Base-by-base conservation (phyloP, 495 filamentous ascomycete species). In the Aspergillus saccharolyticus region DNA sequence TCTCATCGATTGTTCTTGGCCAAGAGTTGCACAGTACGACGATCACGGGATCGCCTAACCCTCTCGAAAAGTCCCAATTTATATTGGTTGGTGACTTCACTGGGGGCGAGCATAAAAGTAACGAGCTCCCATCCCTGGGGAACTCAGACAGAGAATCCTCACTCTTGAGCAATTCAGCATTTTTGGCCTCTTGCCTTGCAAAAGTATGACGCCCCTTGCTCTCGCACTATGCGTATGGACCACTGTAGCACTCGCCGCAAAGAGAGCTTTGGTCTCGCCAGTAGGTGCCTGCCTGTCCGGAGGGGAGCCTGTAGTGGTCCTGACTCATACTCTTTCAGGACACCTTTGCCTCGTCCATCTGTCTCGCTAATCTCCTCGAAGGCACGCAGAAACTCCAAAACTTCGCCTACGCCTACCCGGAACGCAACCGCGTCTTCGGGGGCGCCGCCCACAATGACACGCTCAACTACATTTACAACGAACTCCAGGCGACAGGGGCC, bases 391-490 rank as follows among this genome's bases (percentile, higher is more conserved):
- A 59, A 16, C 75, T 80, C 19, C 66, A 80, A 58, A 64, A 71
- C 54, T 71, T 81, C 48, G 79, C 78, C 10, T 79, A 80, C 59
- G 56, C 72, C 20, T 67, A 70, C 49, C 70, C 74, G 0, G 71
- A 75, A 28, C 70, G 73, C 22, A 83, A 82, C 61, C 76, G 86
- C 48, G 81, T 83, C 20, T 85, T 87, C 62, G 84, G 85, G 24
- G 69, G 77, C 18, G 59, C 65, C 6, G 85, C 84, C 30, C 87
- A 89, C 69, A 80, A 85, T 42, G 74, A 77, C 58, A 90, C 83
- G 0, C 78, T 87, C 54, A 73, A 87, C 44, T 90, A 78, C 58
- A 64, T 90, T 61, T 81, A 81, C 60, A 66, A 76, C 39, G 67
- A 76, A 46, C 69, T 86, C 45, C 64, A 73, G 59, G 66, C 66